Conservation (phyloP, 495 filamentous ascomycete genomes). For the Hypoxylon trugodes region DNA sequence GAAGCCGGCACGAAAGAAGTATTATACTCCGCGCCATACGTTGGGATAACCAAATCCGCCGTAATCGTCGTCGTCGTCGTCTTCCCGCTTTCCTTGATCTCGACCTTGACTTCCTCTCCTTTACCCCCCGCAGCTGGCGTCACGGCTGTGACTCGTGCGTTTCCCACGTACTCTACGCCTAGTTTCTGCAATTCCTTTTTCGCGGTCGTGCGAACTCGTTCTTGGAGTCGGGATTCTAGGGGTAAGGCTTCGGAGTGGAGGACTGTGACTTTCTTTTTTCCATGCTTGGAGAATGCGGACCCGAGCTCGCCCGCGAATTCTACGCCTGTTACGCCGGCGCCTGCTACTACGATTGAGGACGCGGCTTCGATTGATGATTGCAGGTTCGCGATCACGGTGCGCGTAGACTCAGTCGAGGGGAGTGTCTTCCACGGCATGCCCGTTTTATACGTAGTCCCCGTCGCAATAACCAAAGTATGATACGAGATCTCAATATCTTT, state of each 20-base stretch:
- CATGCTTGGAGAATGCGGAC: conserved; percentile 5
- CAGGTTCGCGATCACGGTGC: neutral
- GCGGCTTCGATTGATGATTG: neutral
- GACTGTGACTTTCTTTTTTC: neutral
- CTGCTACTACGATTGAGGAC: neutral
- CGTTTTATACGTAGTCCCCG: neutral
- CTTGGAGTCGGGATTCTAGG: conserved; percentile 3
- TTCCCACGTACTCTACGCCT: conserved; percentile 39
- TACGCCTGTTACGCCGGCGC: conserved; percentile 1
- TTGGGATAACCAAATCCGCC: conserved; percentile 55
- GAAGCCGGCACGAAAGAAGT: conserved; percentile 48
- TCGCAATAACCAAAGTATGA: conserved; percentile 5
- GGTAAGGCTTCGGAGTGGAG: neutral
- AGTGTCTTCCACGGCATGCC: conserved; percentile 4
- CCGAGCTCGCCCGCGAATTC: conserved; percentile 11
- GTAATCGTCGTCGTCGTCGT: conserved; percentile 42
- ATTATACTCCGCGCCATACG: conserved; percentile 54
- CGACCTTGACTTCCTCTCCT: conserved; percentile 26
- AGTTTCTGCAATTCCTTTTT: conserved; percentile 8
- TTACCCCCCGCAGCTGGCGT: neutral
- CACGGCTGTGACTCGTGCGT: conserved; percentile 34
- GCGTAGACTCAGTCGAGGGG: neutral
- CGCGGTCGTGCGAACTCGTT: neutral
- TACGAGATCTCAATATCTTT: neutral
- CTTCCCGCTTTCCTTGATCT: conserved; percentile 26